These are phyloP conservation scores for Nitzschia sp. DNA, from an alignment of 108 stramenopile genomes.

Conservation along the genomic window DNA sequence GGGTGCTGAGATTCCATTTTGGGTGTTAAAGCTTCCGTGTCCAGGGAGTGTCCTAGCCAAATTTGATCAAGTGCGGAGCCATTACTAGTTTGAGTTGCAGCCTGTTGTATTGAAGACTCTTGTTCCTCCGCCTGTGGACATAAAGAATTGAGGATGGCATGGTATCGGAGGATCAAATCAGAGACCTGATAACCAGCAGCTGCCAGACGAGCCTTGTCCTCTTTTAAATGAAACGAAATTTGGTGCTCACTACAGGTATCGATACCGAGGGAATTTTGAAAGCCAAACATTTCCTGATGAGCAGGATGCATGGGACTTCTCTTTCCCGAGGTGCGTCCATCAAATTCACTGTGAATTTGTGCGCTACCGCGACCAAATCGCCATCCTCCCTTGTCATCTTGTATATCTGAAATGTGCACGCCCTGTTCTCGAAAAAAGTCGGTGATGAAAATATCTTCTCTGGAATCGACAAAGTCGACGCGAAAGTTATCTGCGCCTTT, in stretches of 20 bases:
- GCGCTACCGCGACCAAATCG: not conserved
- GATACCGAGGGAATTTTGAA: not conserved
- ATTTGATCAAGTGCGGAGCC: no score
- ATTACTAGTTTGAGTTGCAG: no score
- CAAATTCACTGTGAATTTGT: not conserved
- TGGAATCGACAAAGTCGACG: not conserved
- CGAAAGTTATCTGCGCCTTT: not conserved
- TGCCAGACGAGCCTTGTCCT: not conserved
- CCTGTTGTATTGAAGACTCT: no score
- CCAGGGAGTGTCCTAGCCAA: no score
- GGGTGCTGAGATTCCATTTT: no score
- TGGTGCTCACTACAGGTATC: not conserved
- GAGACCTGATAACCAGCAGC: not conserved
- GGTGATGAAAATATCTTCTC: not conserved
- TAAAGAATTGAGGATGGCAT: slow-evolving; percentile 4
- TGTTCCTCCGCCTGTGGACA: no score
- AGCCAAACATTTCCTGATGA: not conserved
- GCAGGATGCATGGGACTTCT: not conserved
- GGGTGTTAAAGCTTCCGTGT: no score
- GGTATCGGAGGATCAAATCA: slow-evolving; percentile 3
- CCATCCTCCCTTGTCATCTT: not conserved
- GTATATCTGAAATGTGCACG: not conserved
- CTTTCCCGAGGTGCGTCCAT: not conserved
- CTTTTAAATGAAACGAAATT: not conserved
- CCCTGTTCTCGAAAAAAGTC: not conserved